Evolutionary conservation across 202 grass and related monocot species (phyloP), one percentile per base, ranked within the genome.

Genomic region (Eragrostis tef): DNA sequence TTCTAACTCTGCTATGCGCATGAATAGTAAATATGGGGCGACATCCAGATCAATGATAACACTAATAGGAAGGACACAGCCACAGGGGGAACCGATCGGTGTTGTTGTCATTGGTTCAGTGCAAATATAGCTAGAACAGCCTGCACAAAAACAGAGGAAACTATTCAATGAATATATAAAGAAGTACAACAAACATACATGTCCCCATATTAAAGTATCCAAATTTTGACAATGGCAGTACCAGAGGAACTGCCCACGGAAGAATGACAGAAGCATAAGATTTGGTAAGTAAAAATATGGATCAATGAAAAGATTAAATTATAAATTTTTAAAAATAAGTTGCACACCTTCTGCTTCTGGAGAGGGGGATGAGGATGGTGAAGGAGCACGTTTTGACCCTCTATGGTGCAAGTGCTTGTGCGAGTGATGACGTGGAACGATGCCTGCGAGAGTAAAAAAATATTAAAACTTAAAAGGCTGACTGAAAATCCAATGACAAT

Each of bases 1-100:
- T 86, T 96, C 93, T 80, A 99, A 79, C 70, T 99, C 89, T 54
- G 79, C 85, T 74, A 90, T 93, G 71, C 79, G 87, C 74, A 90
- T 90, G 79, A 99, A 96, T 71, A 99, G 79, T 71, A 90, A 80
- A 84, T 96, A 93, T 1, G 91, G 89, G 58, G 96, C 87, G 75
- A 98, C 85, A 36, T 81, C 78, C 69, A 95, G 81, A 84, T 98
- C 90, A 84, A 98, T 21, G 26, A 80, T 71, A 68, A 98, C 87
- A 81, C 73, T 87, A 25, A 98, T 83, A 75, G 88, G 96, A 66
- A 88, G 59, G 8, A 98, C 96, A 91, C 96, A 93, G 54, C 90
- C 96, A 85, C 96, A 98, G 22, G 92, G 90, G 36, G 92, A 95
- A 62, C 87, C 92, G 25, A 98, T 88, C 15, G 90, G 85, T 49